A percentile compares a stretch with the other conserved stretches of the same genome.
Conservation (phyloP, 495 filamentous ascomycete species). For the Geoglossum glabrum region DNA sequence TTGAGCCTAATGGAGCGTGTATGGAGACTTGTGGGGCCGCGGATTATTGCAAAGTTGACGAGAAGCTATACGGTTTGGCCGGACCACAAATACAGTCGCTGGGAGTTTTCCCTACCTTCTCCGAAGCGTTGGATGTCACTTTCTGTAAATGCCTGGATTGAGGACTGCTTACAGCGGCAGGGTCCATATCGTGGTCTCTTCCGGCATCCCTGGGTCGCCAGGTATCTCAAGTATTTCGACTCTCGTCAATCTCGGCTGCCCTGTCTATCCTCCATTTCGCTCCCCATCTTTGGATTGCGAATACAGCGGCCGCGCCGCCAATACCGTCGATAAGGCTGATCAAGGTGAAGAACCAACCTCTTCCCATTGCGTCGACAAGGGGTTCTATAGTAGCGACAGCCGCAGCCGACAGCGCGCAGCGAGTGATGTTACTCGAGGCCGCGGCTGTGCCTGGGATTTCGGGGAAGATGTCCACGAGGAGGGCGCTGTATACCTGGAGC, state of each 20-base stretch:
- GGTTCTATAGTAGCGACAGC: constrained; percentile 24
- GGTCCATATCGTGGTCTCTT: no score
- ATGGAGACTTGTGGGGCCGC: no score
- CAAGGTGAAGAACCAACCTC: constrained; percentile 12
- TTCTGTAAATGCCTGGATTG: no score
- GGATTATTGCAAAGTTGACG: no score
- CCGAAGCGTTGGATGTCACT: no score
- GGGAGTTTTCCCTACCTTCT: no score
- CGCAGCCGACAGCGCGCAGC: constrained; percentile 25
- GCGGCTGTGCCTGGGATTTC: constrained; percentile 26
- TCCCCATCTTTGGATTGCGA: neutral
- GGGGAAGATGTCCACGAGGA: constrained; percentile 26
- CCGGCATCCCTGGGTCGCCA: no score
- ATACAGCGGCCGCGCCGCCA: neutral
- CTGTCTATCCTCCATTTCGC: neutral
- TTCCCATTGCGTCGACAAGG: constrained; percentile 22
- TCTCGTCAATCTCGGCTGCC: neutral
- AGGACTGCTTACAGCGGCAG: no score
- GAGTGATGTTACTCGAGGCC: constrained; percentile 26
- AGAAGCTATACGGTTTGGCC: no score
- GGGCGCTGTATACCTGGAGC: constrained; percentile 20
- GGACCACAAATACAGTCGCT: no score
- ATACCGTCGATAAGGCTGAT: neutral
- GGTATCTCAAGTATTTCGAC: no score
- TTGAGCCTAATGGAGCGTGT: no score